Base-by-base conservation (phyloP, 305 asterid species). In the Fraxinus dipetala region DNA sequence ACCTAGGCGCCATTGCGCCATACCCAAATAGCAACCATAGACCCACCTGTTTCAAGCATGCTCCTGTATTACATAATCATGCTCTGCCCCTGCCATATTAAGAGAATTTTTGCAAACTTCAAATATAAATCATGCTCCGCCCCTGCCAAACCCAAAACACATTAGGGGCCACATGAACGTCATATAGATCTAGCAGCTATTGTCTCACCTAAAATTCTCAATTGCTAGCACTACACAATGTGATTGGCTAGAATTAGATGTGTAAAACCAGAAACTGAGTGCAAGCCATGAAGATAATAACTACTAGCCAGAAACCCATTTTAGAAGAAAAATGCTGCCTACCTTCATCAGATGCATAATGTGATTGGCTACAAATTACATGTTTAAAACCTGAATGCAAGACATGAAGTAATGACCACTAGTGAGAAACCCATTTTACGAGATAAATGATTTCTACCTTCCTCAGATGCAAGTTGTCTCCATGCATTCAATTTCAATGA, bases 401-500 rank as follows among this genome's bases (percentile, higher is more conserved):
- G 61, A 14, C 72, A 74, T 13, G 48, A 85, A 78, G 26, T 54
- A 76, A 6, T 35, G 78, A 70, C 75, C 61, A 36, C 16, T 6
- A 26, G 72, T 40, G 63, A 81, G 87, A 43, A 14, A 43, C 72
- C 63, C 10, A 69, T 76, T 70, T 16, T 26, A 63, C 54, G 40
- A 72, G 63, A 65, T 28, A 78, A 80, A 83, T 36, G 79, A 11
- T 61, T 51, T 76, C 63, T 81, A 96, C 99, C 99, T 91, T 94
- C 97, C 90, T 94, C 98, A 61, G 87, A 83, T 20, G 99, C 98
- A 86, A 96, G 96, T 86, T 94, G 93, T 81, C 87, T 89, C 99
- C 98, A 96, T 31, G 98, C 95, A 82, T 87, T 87, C 92, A 92
- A 87, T 90, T 87, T 96, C 78, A 96, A 76, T 80, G 90, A 83